Conservation (phyloP, 2,329 filamentous ascomycete genomes). For the Claviceps sp. region DNA sequence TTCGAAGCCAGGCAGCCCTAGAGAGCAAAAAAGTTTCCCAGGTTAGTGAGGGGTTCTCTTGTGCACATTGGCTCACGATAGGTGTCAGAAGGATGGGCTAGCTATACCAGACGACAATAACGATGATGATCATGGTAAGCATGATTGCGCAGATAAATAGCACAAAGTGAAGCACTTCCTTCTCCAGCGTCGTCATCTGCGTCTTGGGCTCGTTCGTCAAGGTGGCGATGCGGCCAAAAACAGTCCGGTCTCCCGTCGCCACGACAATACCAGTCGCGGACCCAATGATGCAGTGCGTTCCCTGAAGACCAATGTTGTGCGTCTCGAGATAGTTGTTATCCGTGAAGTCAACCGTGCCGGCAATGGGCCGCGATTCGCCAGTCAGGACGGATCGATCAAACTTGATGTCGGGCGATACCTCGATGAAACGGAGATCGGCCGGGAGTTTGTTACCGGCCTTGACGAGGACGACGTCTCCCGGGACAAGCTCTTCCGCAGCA, state of each 20-base stretch:
- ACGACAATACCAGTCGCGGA: conserved; percentile 54
- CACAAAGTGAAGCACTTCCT: conserved; percentile 62
- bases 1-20: conserved; percentile 57
- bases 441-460: conserved; percentile 62
- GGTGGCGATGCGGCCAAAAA: conserved; percentile 64
- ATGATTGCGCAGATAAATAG: conserved; percentile 56
- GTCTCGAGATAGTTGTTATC: conserved; percentile 68
- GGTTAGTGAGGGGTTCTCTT: neutral
- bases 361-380: conserved; percentile 53
- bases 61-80: neutral
- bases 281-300: conserved; percentile 65
- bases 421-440: conserved; percentile 57
- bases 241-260: conserved; percentile 56
- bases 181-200: conserved; percentile 56
- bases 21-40: neutral
- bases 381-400: conserved; percentile 62
- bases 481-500: conserved; percentile 49
- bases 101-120: conserved; percentile 51
- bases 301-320: conserved; percentile 60
- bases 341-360: conserved; percentile 49
- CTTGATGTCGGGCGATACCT: conserved; percentile 54
- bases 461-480: conserved; percentile 55
- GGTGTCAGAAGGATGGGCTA: too few species aligned
- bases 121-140: conserved; percentile 47
- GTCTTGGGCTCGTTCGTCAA: conserved; percentile 56